phyloP scores from a whole-genome alignment of 495 filamentous ascomycete species.

The Annulohypoxylon nitens region DNA sequence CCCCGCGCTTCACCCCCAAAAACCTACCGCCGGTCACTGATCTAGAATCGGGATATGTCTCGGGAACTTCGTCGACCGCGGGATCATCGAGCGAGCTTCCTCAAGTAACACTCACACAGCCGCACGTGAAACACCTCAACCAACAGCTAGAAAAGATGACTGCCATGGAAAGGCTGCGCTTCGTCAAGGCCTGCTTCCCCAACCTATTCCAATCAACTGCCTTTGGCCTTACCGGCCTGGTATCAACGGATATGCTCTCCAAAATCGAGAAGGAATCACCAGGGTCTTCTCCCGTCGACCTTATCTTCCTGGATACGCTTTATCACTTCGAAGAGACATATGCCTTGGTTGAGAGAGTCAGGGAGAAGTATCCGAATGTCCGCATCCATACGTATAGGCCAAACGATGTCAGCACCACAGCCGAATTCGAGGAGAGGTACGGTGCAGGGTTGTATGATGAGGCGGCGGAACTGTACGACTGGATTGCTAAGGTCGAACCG shows the following conservation, averaged over 20 bases:
- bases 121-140: constrained; percentile 92
- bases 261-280: constrained; percentile 79
- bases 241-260: constrained; percentile 94
- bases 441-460: constrained; percentile 88
- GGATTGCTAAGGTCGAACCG: constrained; percentile 96
- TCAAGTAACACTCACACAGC: constrained; percentile 86
- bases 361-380: constrained; percentile 79
- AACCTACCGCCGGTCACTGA: constrained; percentile 45
- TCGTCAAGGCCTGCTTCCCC: constrained; percentile 91
- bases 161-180: constrained; percentile 83
- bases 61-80: constrained; percentile 74
- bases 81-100: constrained; percentile 66
- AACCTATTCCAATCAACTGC: constrained; percentile 97
- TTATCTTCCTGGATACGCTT: constrained; percentile 97
- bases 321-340: constrained; percentile 96
- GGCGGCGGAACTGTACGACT: constrained; percentile 93
- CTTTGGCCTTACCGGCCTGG: constrained; percentile 93
- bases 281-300: constrained; percentile 74
- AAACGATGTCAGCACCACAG: constrained; percentile 72
- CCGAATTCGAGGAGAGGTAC: constrained; percentile 83
- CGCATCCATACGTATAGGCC: constrained; percentile 92
- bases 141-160: constrained; percentile 85
- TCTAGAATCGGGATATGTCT: constrained; percentile 91
- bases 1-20: constrained; percentile 46
- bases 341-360: constrained; percentile 82